phyloP scores from a whole-genome alignment of 768 basidiomycete genomes.

The Tulasnella sp. region DNA sequence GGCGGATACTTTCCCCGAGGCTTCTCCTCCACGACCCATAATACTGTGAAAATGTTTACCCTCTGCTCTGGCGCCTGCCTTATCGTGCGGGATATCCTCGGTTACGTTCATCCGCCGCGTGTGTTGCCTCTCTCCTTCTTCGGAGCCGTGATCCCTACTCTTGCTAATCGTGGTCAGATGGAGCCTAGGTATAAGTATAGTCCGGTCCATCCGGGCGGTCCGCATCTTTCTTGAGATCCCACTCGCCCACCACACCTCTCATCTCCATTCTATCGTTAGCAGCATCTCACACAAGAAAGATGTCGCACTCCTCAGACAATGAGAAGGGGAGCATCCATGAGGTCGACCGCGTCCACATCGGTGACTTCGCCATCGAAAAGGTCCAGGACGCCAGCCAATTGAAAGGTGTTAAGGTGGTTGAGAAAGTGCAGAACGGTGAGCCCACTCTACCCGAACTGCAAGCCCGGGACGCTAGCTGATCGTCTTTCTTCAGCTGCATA shows the following conservation, averaged over 20 bases:
- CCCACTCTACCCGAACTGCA: neutral
- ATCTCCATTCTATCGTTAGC: neutral
- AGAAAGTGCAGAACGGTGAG: slow-evolving; percentile 6
- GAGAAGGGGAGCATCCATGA: slow-evolving; percentile 7
- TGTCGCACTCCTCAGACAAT: slow-evolving; percentile 7
- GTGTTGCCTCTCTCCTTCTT: too few species aligned
- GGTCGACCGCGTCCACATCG: slow-evolving; percentile 1
- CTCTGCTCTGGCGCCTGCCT: too few species aligned
- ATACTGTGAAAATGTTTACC: too few species aligned
- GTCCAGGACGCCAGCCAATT: neutral
- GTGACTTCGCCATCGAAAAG: slow-evolving; percentile 5
- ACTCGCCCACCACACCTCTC: neutral
- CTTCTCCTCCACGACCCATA: too few species aligned
- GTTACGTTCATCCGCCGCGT: too few species aligned
- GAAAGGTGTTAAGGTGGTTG: slow-evolving; percentile 4
- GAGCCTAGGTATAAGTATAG: too few species aligned
- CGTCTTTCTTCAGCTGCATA: slow-evolving; percentile 26
- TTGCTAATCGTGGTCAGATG: too few species aligned
- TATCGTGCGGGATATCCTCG: too few species aligned
- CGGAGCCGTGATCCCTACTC: too few species aligned
- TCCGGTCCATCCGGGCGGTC: neutral
- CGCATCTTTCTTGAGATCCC: slow-evolving; percentile 1
- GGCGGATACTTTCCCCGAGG: too few species aligned
- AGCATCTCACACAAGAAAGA: neutral
- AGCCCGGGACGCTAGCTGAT: neutral